Base-by-base conservation (phyloP, 2,329 filamentous ascomycete genomes). In the Fusarium nematophilum region DNA sequence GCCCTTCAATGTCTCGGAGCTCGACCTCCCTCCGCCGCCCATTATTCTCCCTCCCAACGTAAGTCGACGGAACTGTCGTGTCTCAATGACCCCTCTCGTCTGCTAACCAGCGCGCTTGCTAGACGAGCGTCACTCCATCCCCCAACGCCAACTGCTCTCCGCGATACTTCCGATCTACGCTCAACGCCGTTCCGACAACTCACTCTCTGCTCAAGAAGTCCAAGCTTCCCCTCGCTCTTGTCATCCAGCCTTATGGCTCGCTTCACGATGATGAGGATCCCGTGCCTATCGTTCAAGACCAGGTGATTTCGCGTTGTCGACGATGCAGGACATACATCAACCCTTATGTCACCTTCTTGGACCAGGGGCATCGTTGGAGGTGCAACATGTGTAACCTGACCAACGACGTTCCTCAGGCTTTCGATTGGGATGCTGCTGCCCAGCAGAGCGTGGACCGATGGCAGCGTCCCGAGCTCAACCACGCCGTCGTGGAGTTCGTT, bases 321-420 rank as follows among this genome's bases (percentile, higher is more conserved):
- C 89, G 95, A 78, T 99, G 95, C 79, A 86, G 95, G 68, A 95
- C 94, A 51, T 98, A 98, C 76, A 98, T 98, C 82, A 98, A 98
- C 75, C 93, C 95, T 10, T 99, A 94, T 68, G 95, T 96, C 56
- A 92, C 92, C 39, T 99, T 99, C 79, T 81, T 99, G 58, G 95
- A 99, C 70, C 92, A 98, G 72, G 95, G 95, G 39, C 95, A 99
- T 78, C 87, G 95, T 72, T 99, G 95, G 95, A 90, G 94, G 72
- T 99, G 95, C 81, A 99, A 99, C 79, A 97, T 99, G 93, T 99
- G 95, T 78, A 98, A 97, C 76, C 83, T 99, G 64, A 97, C 93
- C 67, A 99, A 99, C 74, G 95, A 99, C 69, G 94, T 98, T 31
- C 95, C 95, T n/a, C 95, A 99, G 77, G 93, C 93, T 30, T 99